Percentiles rank a stretch among this genome's conserved stretches.
phyloP scores from a whole-genome alignment of 306 rosid genomes.

The Mucuna pruriens region DNA sequence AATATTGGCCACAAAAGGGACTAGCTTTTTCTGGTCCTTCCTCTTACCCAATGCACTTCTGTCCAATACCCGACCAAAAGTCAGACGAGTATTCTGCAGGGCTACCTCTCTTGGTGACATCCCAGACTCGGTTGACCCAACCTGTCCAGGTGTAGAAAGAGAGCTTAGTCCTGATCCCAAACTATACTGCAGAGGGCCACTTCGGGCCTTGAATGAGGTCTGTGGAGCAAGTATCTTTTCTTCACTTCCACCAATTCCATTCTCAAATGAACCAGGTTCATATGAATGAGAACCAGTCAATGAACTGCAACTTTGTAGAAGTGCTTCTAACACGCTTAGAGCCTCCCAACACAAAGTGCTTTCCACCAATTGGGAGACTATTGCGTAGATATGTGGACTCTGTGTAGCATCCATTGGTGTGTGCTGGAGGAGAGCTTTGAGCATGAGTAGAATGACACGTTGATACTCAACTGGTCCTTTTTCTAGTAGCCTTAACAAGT shows the following conservation, averaged over 20 bases:
- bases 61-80: slow-evolving; percentile 87
- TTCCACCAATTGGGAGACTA: slow-evolving; percentile 96
- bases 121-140: slow-evolving; percentile 63
- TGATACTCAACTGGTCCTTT: slow-evolving; percentile 96
- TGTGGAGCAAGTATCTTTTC: slow-evolving; percentile 87
- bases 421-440: slow-evolving; percentile 96
- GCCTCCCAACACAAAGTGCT: slow-evolving; percentile 99
- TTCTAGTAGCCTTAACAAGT: slow-evolving; percentile 85
- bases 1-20: slow-evolving; percentile 83
- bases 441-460: slow-evolving; percentile 92
- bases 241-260: slow-evolving; percentile 66
- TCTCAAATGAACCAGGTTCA: slow-evolving; percentile 72
- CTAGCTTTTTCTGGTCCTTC: slow-evolving; percentile 84
- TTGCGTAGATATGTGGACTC: slow-evolving; percentile 96
- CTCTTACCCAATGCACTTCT: slow-evolving; percentile 86
- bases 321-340: slow-evolving; percentile 94
- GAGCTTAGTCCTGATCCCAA: slow-evolving; percentile 55
- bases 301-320: slow-evolving; percentile 95
- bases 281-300: slow-evolving; percentile 80
- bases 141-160: slow-evolving; percentile 47
- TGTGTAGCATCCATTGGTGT: slow-evolving; percentile 99
- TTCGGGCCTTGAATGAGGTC: slow-evolving; percentile 91
- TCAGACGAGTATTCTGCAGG: slow-evolving; percentile 88
- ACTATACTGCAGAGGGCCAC: slow-evolving; percentile 89
- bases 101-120: slow-evolving; percentile 74